Percentiles rank a stretch among this genome's conserved stretches.
Conservation (phyloP, 2,329 filamentous ascomycete genomes). For the Botrytis byssoidea region DNA sequence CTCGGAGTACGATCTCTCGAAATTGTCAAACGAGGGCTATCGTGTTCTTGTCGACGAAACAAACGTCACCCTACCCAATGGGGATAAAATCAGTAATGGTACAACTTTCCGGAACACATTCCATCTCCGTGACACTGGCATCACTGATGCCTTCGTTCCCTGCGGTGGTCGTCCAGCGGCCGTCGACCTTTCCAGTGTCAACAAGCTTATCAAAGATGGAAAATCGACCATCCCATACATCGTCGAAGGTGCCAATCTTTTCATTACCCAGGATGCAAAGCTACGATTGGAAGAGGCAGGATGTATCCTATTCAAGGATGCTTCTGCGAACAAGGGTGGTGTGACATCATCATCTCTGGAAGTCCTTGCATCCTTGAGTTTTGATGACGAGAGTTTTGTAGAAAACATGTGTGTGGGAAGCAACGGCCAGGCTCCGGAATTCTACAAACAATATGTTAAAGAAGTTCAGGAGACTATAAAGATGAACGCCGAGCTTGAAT, state of each 20-base stretch:
- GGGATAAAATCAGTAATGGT: constrained; percentile 85
- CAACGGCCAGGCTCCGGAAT: constrained; percentile 75
- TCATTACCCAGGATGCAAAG: constrained; percentile 98
- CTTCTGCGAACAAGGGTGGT: constrained; percentile 96
- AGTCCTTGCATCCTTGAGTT: constrained; percentile 89
- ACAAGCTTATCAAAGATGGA: constrained; percentile 84
- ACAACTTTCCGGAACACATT: constrained; percentile 97
- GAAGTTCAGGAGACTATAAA: constrained; percentile 88
- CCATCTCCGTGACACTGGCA: constrained; percentile 75
- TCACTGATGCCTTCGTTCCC: constrained; percentile 88
- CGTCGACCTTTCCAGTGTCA: constrained; percentile 85
- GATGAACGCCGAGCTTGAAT: constrained; percentile 88
- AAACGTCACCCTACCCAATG: constrained; percentile 82
- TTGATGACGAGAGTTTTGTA: constrained; percentile 84
- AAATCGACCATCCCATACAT: constrained; percentile 89
- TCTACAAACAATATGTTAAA: constrained; percentile 92
- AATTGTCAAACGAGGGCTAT: constrained; percentile 85
- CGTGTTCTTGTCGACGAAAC: constrained; percentile 88
- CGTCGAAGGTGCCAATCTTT: constrained; percentile 95
- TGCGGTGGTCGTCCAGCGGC: constrained; percentile 96
- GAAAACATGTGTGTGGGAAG: constrained; percentile 89
- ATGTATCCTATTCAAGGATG: constrained; percentile 94
- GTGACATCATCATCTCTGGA: constrained; percentile 97
- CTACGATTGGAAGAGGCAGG: constrained; percentile 92
- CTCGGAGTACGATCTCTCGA: constrained; percentile 76